These are phyloP conservation scores for Suillus subalutaceus DNA, from an alignment of 768 basidiomycete species.

Conservation along the genomic window DNA sequence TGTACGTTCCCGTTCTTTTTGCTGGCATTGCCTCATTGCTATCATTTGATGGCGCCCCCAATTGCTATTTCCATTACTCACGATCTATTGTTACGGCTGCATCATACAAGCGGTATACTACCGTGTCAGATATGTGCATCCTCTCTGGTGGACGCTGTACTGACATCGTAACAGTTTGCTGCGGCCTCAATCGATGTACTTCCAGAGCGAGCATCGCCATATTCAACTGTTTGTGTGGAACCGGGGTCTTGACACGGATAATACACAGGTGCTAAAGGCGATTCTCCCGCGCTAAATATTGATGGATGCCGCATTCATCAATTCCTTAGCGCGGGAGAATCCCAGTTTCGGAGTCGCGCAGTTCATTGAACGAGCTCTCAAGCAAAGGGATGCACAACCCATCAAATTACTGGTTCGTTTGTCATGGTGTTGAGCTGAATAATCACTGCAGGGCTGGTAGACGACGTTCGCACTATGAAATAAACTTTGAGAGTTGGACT, in stretches of 20 bases:
- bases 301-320: neutral
- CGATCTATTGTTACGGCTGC: neutral
- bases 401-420: conserved; percentile 80
- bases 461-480: conserved; percentile 86
- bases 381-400: conserved; percentile 58
- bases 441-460: conserved; percentile 74
- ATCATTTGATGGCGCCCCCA: neutral
- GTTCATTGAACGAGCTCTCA: neutral
- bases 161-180: neutral
- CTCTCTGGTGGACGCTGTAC: neutral
- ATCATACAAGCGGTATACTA: neutral
- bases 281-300: neutral
- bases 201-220: neutral
- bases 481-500: conserved; percentile 65
- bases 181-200: neutral
- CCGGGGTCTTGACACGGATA: neutral
- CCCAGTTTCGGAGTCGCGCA: neutral
- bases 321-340: too few relatives aligned
- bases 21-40: neutral
- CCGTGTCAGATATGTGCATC: neutral
- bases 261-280: neutral
- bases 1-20: neutral
- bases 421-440: neutral
- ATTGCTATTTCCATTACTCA: neutral
- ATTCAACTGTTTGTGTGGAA: neutral